These are phyloP conservation scores for Salix caprea DNA, from an alignment of 345 rosid species.

Conservation along the genomic window DNA sequence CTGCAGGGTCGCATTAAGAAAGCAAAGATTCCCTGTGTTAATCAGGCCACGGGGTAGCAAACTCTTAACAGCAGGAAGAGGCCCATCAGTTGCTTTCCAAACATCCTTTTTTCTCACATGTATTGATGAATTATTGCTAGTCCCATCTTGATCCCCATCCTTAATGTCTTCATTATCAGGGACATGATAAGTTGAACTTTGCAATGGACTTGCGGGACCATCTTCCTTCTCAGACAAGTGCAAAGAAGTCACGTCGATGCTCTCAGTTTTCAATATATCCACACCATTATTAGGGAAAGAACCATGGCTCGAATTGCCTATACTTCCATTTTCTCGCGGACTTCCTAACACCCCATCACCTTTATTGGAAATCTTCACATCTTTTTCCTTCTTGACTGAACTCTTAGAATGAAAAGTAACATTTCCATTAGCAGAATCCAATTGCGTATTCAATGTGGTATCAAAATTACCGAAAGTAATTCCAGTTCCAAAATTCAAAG, in stretches of 20 bases:
- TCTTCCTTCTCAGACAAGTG: conserved; percentile 38
- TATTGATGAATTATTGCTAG: conserved; percentile 22
- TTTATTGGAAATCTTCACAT: conserved; percentile 16
- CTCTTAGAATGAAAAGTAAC: conserved; percentile 32
- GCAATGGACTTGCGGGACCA: conserved; percentile 29
- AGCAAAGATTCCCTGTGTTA: conserved; percentile 82
- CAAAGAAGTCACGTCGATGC: conserved; percentile 28
- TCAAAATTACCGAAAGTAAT: conserved; percentile 36
- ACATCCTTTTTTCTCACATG: conserved; percentile 25
- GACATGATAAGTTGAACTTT: conserved; percentile 43
- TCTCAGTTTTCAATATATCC: conserved; percentile 30
- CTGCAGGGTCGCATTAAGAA: conserved; percentile 87
- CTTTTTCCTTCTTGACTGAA: conserved; percentile 28
- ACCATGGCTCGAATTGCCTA: conserved; percentile 16
- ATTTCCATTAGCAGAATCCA: conserved; percentile 29
- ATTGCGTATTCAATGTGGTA: conserved; percentile 26
- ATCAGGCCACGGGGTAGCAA: conserved; percentile 76
- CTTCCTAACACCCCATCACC: conserved; percentile 20
- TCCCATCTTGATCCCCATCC: conserved; percentile 23
- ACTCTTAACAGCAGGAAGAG: conserved; percentile 32
- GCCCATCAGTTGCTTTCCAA: conserved; percentile 30
- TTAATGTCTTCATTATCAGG: conserved; percentile 35
- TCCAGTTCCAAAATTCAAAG: conserved; percentile 35
- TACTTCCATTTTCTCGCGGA: conserved; percentile 44
- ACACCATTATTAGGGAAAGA: conserved; percentile 42